phyloP scores from a whole-genome alignment of 306 rosid genomes.

The Betula pendula region DNA sequence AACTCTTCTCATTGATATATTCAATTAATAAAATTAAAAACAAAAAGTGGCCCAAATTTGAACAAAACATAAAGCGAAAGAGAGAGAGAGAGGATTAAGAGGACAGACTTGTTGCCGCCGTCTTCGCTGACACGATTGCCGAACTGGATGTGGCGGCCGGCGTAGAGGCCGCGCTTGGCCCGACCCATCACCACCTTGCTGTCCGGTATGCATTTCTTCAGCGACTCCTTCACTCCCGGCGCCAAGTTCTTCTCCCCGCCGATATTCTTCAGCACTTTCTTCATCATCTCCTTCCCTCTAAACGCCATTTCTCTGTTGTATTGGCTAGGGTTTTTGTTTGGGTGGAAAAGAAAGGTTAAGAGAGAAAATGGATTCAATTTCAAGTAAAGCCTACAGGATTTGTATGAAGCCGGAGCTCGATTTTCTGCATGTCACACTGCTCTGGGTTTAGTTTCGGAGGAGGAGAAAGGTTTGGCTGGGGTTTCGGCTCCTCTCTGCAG shows the following conservation, averaged over 20 bases:
- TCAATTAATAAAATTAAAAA: background rate
- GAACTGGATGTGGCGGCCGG: slow-evolving; percentile 86
- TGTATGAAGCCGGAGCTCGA: background rate
- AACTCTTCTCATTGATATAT: background rate
- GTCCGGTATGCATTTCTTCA: slow-evolving; percentile 66
- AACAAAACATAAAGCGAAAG: background rate
- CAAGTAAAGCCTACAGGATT: background rate
- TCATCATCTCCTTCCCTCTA: slow-evolving; percentile 84
- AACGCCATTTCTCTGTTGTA: slow-evolving; percentile 54
- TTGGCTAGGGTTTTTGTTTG: slow-evolving; percentile 5
- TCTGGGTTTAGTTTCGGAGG: background rate
- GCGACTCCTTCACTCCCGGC: slow-evolving; percentile 57
- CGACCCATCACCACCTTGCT: slow-evolving; percentile 77
- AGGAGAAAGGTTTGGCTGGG: background rate
- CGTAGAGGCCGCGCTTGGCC: slow-evolving; percentile 87
- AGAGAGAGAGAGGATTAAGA: slow-evolving; percentile 1
- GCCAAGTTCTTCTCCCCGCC: slow-evolving; percentile 75
- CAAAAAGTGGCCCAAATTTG: background rate
- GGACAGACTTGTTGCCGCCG: slow-evolving; percentile 87
- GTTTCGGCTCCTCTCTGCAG: background rate
- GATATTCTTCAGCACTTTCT: slow-evolving; percentile 63
- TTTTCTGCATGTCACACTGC: background rate
- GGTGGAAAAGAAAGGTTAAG: background rate
- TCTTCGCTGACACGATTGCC: slow-evolving; percentile 89
- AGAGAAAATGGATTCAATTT: background rate